phyloP scores from a whole-genome alignment of 495 filamentous ascomycete genomes.

The Penicilliopsis zonata region DNA sequence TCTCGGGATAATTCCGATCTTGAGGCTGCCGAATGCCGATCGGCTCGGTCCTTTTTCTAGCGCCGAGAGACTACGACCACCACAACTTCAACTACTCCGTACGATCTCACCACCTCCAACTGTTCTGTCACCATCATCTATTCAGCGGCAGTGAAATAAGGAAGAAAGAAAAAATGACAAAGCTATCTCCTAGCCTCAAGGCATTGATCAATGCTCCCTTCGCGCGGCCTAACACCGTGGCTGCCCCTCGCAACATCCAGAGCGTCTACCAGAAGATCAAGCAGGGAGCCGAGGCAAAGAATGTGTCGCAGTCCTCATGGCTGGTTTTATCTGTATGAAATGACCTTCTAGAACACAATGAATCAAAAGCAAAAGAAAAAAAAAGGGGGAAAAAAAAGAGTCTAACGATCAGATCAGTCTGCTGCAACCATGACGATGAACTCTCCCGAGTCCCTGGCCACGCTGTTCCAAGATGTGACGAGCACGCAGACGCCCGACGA shows the following conservation, averaged over 20 bases:
- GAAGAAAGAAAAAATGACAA: slow-evolving; percentile 44
- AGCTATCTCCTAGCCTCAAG: slow-evolving; percentile 54
- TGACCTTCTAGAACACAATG: too few species aligned
- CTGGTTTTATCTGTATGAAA: slow-evolving; percentile 47
- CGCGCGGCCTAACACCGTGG: slow-evolving; percentile 53
- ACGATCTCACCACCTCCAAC: too few species aligned
- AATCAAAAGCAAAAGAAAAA: neutral
- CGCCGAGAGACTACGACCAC: too few species aligned
- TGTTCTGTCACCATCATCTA: too few species aligned
- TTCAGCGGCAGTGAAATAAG: too few species aligned
- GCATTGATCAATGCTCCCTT: slow-evolving; percentile 56
- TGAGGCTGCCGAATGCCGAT: too few species aligned
- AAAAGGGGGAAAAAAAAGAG: slow-evolving; percentile 2
- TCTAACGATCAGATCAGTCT: slow-evolving; percentile 28
- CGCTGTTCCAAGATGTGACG: slow-evolving; percentile 36
- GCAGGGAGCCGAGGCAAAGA: slow-evolving; percentile 35
- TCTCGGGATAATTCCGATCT: too few species aligned
- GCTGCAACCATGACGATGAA: slow-evolving; percentile 68
- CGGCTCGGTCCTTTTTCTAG: too few species aligned
- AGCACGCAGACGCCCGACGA: slow-evolving; percentile 17
- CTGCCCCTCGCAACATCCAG: slow-evolving; percentile 46
- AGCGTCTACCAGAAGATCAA: slow-evolving; percentile 49
- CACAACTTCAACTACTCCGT: too few species aligned
- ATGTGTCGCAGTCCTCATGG: slow-evolving; percentile 50
- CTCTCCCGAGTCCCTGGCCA: slow-evolving; percentile 50